phyloP scores from a whole-genome alignment of 31 red algal species.

The Odonthalia washingtoniensis region DNA sequence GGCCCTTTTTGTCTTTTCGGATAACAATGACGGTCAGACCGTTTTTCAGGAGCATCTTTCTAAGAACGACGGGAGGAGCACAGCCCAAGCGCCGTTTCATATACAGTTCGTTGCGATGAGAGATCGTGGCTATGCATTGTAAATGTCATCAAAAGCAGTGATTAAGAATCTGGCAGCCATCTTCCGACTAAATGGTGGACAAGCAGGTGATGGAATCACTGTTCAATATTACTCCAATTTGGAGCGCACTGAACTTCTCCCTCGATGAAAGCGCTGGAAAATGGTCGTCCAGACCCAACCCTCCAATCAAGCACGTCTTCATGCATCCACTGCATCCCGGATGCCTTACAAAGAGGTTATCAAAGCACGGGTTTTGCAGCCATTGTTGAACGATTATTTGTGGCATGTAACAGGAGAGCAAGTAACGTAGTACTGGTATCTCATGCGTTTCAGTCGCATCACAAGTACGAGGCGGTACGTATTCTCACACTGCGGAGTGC shows the following conservation, averaged over 20 bases:
- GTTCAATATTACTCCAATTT: background rate
- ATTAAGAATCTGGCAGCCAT: background rate
- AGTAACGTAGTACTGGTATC: too few relatives aligned
- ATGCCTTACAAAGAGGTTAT: background rate
- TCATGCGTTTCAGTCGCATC: background rate
- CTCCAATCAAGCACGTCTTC: background rate
- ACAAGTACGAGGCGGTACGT: background rate
- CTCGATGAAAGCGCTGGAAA: background rate
- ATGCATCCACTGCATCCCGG: background rate
- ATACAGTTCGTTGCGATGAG: background rate
- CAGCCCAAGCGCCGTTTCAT: background rate
- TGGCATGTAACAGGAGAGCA: background rate
- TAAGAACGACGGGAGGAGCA: background rate
- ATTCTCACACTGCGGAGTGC: constrained; percentile 2
- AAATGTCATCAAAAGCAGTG: background rate
- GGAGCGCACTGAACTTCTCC: background rate
- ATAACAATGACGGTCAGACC: background rate
- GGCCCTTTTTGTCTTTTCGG: background rate
- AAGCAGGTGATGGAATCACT: background rate
- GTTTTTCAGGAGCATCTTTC: too few relatives aligned
- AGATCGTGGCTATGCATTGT: background rate
- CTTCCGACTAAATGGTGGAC: background rate
- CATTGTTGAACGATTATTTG: background rate
- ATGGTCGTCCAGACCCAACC: background rate
- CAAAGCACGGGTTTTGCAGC: background rate